Percentiles rank a stretch among this genome's conserved stretches.
phyloP scores from a whole-genome alignment of 805 yeast genomes.

The Komagataella kurtzmanii region DNA sequence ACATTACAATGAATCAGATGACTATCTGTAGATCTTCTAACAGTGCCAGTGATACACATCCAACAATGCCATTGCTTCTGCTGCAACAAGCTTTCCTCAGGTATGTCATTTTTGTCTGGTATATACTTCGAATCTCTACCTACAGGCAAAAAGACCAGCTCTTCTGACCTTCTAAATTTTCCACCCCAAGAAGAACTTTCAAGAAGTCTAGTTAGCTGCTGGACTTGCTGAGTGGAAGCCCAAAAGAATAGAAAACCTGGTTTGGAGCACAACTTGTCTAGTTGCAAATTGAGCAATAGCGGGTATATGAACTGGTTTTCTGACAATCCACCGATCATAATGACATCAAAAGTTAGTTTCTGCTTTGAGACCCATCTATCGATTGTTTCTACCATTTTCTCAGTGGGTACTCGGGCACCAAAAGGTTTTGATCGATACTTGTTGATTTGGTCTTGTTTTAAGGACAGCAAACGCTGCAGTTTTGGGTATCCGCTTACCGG shows the following conservation, averaged over 20 bases:
- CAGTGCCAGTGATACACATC: constrained; percentile 96
- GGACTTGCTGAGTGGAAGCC: constrained; percentile 68
- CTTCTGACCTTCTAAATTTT: constrained; percentile 81
- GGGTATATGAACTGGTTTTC: constrained; percentile 62
- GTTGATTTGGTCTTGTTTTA: constrained; percentile 47
- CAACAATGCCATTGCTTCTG: constrained; percentile 93
- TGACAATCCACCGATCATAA: constrained; percentile 80
- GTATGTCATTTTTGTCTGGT: constrained; percentile 28
- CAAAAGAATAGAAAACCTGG: constrained; percentile 84
- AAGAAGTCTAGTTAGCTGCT: constrained; percentile 42
- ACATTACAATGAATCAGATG: constrained; percentile 86
- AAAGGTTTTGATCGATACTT: constrained; percentile 46
- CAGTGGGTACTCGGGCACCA: constrained; percentile 44
- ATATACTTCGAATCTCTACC: constrained; percentile 50
- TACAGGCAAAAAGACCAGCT: constrained; percentile 70
- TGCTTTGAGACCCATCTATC: constrained; percentile 47
- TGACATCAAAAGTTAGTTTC: constrained; percentile 66
- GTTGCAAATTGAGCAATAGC: constrained; percentile 48
- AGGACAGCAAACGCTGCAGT: constrained; percentile 48
- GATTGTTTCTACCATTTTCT: constrained; percentile 42
- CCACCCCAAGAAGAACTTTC: constrained; percentile 24
- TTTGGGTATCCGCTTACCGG: constrained; percentile 83
- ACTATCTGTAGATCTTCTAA: constrained; percentile 70
- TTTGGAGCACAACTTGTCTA: constrained; percentile 60
- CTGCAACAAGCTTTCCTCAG: constrained; percentile 39